Evolutionary conservation across 208 protist genomes (phyloP).

Genomic region (Crithidia mellificae): DNA sequence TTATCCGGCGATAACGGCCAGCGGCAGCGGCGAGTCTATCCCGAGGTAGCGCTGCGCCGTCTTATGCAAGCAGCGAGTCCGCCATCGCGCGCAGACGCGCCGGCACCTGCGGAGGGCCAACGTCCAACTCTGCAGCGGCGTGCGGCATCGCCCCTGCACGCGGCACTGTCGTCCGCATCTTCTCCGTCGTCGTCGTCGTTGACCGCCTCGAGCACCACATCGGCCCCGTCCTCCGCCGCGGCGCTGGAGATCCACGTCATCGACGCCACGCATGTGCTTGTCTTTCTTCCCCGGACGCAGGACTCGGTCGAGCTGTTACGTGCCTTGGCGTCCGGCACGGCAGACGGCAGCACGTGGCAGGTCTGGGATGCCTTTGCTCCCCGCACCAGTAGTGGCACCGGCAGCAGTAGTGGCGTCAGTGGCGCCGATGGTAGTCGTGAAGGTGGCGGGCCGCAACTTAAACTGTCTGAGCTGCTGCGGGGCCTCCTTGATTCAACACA

Average conservation of each 20-base stretch:
- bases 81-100: not conserved
- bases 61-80: not conserved
- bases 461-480: constrained; percentile 17
- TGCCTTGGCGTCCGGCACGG: not conserved
- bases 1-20: no score
- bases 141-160: not conserved
- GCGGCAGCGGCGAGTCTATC: constrained; percentile 4
- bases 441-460: constrained; percentile 5
- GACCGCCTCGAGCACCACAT: no score
- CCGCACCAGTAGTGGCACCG: no score
- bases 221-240: not conserved
- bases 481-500: not conserved
- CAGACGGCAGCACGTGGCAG: constrained; percentile 7
- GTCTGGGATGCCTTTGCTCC: constrained; percentile 18
- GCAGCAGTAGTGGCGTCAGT: no score
- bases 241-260: constrained; percentile 47
- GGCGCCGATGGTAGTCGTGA: no score
- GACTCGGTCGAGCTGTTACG: constrained; percentile 8
- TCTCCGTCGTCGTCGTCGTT: not conserved
- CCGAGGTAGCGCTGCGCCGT: constrained; percentile 21
- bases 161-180: not conserved
- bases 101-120: not conserved
- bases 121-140: not conserved
- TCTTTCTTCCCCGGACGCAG: constrained; percentile 40
- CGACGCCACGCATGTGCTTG: constrained; percentile 53